Evolutionary conservation across 345 rosid genomes (phyloP).

Genomic region (Eucalyptus decipiens): DNA sequence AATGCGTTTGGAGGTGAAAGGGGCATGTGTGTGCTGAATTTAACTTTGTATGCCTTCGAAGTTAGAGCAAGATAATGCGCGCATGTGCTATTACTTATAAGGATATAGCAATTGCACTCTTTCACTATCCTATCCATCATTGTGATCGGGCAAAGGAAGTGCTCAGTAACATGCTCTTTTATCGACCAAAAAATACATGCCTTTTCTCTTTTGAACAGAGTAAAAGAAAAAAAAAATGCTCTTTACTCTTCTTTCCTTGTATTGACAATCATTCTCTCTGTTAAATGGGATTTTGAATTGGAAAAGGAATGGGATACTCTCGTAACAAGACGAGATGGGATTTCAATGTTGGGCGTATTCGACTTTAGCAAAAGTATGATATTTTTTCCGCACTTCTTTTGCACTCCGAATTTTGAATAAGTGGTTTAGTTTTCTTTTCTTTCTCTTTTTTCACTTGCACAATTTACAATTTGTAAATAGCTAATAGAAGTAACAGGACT

Average conservation of each 20-base stretch:
- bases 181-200: background rate
- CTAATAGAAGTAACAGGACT: background rate
- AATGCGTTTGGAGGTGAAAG: background rate
- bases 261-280: background rate
- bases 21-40: background rate
- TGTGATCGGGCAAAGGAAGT: background rate
- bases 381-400: background rate
- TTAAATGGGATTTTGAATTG: background rate
- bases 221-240: background rate
- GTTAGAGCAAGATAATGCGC: background rate
- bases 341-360: background rate
- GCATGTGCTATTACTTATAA: background rate
- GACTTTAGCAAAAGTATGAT: background rate
- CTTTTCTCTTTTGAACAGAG: background rate
- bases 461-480: background rate
- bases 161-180: background rate
- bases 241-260: background rate
- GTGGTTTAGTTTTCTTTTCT: background rate
- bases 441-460: fast-evolving
- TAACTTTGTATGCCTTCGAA: background rate
- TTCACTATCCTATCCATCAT: background rate
- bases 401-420: background rate
- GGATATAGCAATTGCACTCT: background rate
- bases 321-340: background rate
- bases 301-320: background rate